phyloP scores from a whole-genome alignment of 768 basidiomycete species.

The Pleurotus ostreatus region DNA sequence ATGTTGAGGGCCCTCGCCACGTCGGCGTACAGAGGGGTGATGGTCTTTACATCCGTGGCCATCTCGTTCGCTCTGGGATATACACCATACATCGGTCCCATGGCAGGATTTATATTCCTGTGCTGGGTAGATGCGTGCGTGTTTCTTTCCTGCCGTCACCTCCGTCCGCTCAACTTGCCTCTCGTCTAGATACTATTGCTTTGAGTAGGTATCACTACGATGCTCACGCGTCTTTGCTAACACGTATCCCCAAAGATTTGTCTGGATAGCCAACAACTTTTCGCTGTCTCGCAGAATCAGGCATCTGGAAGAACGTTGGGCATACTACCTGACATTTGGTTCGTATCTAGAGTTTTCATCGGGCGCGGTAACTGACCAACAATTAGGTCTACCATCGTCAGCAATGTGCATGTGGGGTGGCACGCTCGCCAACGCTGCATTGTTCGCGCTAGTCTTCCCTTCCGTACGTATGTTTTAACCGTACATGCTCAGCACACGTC shows the following conservation, averaged over 20 bases:
- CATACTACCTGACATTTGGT: constrained; percentile 86
- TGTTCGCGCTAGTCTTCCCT: constrained; percentile 83
- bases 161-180: neutral
- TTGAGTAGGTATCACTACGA: constrained; percentile 54
- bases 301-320: constrained; percentile 85
- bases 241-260: constrained; percentile 45
- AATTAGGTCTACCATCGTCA: constrained; percentile 66
- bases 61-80: constrained; percentile 61
- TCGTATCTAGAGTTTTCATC: neutral
- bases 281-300: constrained; percentile 66
- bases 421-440: constrained; percentile 72
- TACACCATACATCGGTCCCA: constrained; percentile 62
- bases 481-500: neutral
- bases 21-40: constrained; percentile 77
- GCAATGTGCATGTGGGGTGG: constrained; percentile 70
- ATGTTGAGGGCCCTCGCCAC: constrained; percentile 73
- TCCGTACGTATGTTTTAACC: constrained; percentile 41
- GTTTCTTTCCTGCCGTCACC: neutral
- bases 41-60: constrained; percentile 73
- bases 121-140: constrained; percentile 89
- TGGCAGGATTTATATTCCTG: constrained; percentile 64
- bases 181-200: constrained; percentile 76
- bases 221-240: constrained; percentile 12
- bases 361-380: neutral
- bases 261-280: constrained; percentile 73